A percentile compares a stretch with the other conserved stretches of the same genome.
Conservation (phyloP, 352 stramenopile species). For the Phytophthora kernoviae region DNA sequence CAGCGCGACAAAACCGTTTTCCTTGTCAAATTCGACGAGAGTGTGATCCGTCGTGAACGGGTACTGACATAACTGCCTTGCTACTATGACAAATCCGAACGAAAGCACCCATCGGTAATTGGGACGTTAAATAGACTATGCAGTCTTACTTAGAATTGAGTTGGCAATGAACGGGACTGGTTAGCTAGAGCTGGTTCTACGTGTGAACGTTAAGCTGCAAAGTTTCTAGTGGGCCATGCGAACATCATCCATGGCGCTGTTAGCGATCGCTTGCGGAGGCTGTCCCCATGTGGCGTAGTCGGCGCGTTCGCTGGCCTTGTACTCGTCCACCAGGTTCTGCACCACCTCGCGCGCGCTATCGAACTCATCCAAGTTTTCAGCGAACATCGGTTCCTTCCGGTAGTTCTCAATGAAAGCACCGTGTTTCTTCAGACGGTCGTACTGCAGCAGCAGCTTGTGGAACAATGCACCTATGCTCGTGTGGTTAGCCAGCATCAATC, state of each 20-base stretch:
- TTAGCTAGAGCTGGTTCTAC: not conserved
- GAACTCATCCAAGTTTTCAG: constrained; percentile 86
- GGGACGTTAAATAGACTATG: constrained; percentile 46
- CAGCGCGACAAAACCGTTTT: constrained; percentile 86
- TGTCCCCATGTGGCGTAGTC: constrained; percentile 85
- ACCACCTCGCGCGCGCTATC: constrained; percentile 85
- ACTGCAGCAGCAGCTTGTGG: constrained; percentile 94
- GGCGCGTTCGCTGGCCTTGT: constrained; percentile 80
- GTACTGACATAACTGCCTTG: constrained; percentile 49
- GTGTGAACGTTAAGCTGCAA: not conserved
- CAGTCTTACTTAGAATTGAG: constrained; percentile 23
- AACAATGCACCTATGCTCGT: constrained; percentile 95
- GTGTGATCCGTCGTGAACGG: constrained; percentile 78
- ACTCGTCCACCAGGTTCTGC: constrained; percentile 85
- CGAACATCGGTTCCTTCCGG: constrained; percentile 98
- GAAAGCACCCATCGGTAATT: not conserved
- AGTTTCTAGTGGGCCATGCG: constrained; percentile 46
- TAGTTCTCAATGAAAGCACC: constrained; percentile 99
- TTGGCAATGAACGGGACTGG: constrained; percentile 2
- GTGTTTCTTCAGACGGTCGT: constrained; percentile 96
- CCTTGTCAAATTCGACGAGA: constrained; percentile 87
- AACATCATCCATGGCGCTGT: constrained; percentile 45
- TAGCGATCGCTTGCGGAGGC: not conserved
- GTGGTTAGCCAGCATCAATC: constrained; percentile 99
- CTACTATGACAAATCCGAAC: not conserved